Evolutionary conservation across 768 basidiomycete genomes (phyloP).

Genomic region (Mycena vitilis): DNA sequence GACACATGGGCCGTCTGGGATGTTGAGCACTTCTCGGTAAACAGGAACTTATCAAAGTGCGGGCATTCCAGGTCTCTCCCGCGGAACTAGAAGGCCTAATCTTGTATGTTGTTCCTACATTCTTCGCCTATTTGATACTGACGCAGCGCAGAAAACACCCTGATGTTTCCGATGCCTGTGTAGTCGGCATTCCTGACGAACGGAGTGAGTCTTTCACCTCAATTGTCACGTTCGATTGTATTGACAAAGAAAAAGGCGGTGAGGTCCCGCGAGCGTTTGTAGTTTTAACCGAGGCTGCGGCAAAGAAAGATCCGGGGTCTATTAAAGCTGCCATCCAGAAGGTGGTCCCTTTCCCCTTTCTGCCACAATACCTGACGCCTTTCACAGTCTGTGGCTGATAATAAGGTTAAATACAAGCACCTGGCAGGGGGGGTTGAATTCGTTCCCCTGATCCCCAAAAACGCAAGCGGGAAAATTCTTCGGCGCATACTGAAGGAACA

Average conservation of each 20-base stretch:
- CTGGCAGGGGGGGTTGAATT: slow-evolving; percentile 71
- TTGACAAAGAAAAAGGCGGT: slow-evolving; percentile 55
- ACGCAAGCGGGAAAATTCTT: slow-evolving; percentile 70
- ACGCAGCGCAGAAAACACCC: slow-evolving; percentile 65
- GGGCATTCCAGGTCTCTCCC: slow-evolving; percentile 71
- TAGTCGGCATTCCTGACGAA: slow-evolving; percentile 74
- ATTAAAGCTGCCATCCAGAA: slow-evolving; percentile 58
- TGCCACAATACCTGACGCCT: neutral
- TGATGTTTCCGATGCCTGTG: slow-evolving; percentile 71
- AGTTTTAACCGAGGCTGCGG: slow-evolving; percentile 57
- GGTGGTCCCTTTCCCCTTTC: neutral
- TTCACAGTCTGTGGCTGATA: slow-evolving; percentile 62
- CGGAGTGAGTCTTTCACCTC: slow-evolving; percentile 54
- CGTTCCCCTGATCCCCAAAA: slow-evolving; percentile 66
- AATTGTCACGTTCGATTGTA: neutral
- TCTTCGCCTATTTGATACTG: slow-evolving; percentile 26
- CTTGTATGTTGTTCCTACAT: slow-evolving; percentile 4
- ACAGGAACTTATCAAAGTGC: slow-evolving; percentile 60
- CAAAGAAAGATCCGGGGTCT: slow-evolving; percentile 46
- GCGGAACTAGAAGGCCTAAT: slow-evolving; percentile 68
- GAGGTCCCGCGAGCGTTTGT: slow-evolving; percentile 80
- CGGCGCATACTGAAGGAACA: slow-evolving; percentile 62
- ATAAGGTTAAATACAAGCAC: slow-evolving; percentile 69
- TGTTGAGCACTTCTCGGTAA: neutral
- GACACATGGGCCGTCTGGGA: neutral